Percentiles rank a stretch among this genome's conserved stretches.
Conservation (phyloP, 2,329 filamentous ascomycete genomes). For the Aspergillus clavatus region DNA sequence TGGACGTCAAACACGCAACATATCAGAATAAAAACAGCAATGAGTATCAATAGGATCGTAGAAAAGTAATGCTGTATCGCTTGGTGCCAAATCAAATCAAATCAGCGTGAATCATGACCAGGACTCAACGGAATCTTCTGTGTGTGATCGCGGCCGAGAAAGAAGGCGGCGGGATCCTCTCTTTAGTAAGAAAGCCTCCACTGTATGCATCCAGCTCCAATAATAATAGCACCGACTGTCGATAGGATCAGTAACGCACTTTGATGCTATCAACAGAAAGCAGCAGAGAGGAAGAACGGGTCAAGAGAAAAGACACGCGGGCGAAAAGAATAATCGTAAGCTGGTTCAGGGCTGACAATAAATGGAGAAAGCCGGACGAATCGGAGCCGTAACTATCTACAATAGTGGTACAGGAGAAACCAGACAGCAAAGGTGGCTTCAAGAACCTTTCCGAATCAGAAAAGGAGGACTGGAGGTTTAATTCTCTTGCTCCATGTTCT, state of each 20-base stretch:
- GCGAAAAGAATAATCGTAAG: not conserved
- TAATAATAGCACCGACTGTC: not conserved
- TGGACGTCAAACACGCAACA: not conserved
- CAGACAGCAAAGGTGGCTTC: not conserved
- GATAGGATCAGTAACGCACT: no score
- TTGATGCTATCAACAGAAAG: no score
- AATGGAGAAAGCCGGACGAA: not conserved
- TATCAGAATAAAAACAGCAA: not conserved
- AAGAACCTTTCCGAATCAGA: conserved; percentile 1
- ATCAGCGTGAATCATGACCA: not conserved
- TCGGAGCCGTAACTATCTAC: not conserved
- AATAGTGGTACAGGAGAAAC: not conserved
- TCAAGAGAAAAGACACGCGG: not conserved
- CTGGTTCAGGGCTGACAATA: not conserved
- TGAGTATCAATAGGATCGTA: not conserved
- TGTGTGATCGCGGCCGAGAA: not conserved
- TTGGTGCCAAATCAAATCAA: not conserved
- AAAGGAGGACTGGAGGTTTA: not conserved
- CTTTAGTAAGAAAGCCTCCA: not conserved
- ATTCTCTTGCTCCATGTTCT: not conserved
- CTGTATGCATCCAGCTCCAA: not conserved
- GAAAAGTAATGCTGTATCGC: not conserved
- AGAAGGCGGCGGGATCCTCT: not conserved
- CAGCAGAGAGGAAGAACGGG: not conserved
- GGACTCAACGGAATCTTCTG: not conserved